Base-by-base conservation (phyloP, 805 yeast species). In the Ogataea nakhonphanomensis region DNA sequence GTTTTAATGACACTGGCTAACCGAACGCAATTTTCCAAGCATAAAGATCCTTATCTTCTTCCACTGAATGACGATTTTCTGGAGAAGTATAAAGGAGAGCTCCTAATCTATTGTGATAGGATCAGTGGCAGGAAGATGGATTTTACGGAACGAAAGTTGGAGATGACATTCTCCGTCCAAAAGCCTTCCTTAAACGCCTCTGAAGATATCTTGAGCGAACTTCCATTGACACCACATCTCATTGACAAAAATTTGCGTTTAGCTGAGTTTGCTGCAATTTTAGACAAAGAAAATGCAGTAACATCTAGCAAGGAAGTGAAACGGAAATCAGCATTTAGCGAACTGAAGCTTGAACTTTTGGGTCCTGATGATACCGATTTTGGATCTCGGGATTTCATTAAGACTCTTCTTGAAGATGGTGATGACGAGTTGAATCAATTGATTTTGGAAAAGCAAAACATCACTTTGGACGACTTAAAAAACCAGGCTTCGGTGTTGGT, bases 41-140 rank as follows among this genome's bases (percentile, higher is more conserved):
- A 80, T 33, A 91, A 90, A 54, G 98, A 91, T 54, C 88, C 93
- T 0, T 87, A 82, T 69, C 67, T 91, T 62, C 67, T 74, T 13
- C 68, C 65, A 25, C 72, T 91, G 78, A 91, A 93, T 59, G 54
- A 54, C 1, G 61, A 58, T 6, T 89, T 91, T 51, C 69, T 91
- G 14, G 66, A 69, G 2, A 67, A 65, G 11, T 81, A 83, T 52
- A 71, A 71, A 37, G 62, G 50, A 0, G 86, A 85, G 49, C 63
- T 89, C 7, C 53, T 69, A n/a, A 78, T 77, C 12, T 91, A 86
- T 63, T 75, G 84, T 50, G 86, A 79, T 54, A 77, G 75, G 43
- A 71, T 90, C 23, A 83, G 95, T 0, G 80, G 81, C 4, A 66
- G 85, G 39, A 81, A 78, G 50, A 63, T 81, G 51, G 91, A 53